Percentiles rank a stretch among this genome's conserved stretches.
phyloP scores from a whole-genome alignment of 352 stramenopile species.

The Halophytophthora polymorphica region DNA sequence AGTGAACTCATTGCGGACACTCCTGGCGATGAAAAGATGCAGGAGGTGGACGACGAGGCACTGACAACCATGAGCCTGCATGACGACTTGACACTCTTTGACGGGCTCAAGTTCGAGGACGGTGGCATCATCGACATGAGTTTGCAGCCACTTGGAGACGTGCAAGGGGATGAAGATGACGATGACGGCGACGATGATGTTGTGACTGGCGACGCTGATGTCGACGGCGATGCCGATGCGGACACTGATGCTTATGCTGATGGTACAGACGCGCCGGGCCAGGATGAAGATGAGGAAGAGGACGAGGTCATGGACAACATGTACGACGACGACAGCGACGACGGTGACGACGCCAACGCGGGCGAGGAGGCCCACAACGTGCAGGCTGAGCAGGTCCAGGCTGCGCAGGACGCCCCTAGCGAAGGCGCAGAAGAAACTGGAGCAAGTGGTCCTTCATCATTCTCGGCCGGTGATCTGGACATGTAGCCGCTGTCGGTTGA shows the following conservation, averaged over 20 bases:
- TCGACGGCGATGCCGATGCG: constrained; percentile 17
- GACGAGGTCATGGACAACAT: constrained; percentile 47
- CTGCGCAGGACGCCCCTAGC: background rate
- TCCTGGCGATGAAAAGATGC: constrained; percentile 8
- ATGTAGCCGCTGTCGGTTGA: background rate
- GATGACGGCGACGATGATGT: constrained; percentile 23
- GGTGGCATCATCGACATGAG: constrained; percentile 81
- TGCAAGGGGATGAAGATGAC: constrained; percentile 16
- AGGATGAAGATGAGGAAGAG: constrained; percentile 41
- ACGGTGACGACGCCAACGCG: constrained; percentile 16
- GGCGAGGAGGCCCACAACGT: constrained; percentile 6
- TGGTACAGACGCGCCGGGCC: constrained; percentile 30
- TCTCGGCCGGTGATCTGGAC: constrained; percentile 9
- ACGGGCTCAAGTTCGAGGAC: constrained; percentile 83
- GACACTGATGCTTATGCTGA: constrained; percentile 32
- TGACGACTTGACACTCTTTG: constrained; percentile 81
- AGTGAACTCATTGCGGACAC: background rate
- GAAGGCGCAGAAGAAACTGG: background rate
- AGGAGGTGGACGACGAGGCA: constrained; percentile 49
- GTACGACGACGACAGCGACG: constrained; percentile 64
- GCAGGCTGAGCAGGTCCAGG: constrained; percentile 2
- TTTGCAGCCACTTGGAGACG: constrained; percentile 21
- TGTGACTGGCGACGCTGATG: constrained; percentile 14
- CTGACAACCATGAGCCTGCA: constrained; percentile 75
- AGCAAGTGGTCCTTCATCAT: constrained; percentile 8